A percentile compares a stretch with the other conserved stretches of the same genome.
Evolutionary conservation across 2,329 filamentous ascomycete genomes (phyloP).

Genomic region (Chrysosporium keratinophilum): DNA sequence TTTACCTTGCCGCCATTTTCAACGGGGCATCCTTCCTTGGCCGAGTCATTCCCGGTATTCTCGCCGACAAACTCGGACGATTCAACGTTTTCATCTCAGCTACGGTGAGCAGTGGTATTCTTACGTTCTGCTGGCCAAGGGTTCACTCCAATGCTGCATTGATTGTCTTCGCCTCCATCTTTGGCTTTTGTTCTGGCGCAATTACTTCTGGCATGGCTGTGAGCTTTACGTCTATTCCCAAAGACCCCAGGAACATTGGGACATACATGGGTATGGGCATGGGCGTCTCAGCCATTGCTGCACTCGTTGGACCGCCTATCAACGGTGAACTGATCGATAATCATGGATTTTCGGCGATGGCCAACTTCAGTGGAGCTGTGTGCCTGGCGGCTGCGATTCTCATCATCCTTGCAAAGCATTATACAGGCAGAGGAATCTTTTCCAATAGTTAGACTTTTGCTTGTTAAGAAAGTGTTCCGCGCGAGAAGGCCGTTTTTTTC

Average conservation of each 20-base stretch:
- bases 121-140: constrained; percentile 35
- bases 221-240: constrained; percentile 18
- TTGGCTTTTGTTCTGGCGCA: constrained; percentile 43
- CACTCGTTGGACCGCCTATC: constrained; percentile 14
- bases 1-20: constrained; percentile 58
- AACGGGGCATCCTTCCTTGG: constrained; percentile 54
- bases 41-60: constrained; percentile 47
- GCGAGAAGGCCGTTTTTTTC: too few species aligned
- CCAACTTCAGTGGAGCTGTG: constrained; percentile 9
- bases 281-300: constrained; percentile 5
- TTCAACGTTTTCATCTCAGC: constrained; percentile 44
- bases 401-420: constrained; percentile 4
- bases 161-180: constrained; percentile 34
- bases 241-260: constrained; percentile 45
- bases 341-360: constrained; percentile 2
- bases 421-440: constrained; percentile 8
- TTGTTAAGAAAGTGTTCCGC: not conserved
- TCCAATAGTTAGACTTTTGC: constrained; percentile 1
- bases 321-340: constrained; percentile 10
- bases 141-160: constrained; percentile 32
- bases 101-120: constrained; percentile 33
- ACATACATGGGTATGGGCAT: constrained; percentile 44
- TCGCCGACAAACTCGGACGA: constrained; percentile 40
- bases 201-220: constrained; percentile 35
- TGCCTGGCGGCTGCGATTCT: not conserved